Evolutionary conservation across 2,329 filamentous ascomycete species (phyloP).

Genomic region (Hypomyces perniciosus): DNA sequence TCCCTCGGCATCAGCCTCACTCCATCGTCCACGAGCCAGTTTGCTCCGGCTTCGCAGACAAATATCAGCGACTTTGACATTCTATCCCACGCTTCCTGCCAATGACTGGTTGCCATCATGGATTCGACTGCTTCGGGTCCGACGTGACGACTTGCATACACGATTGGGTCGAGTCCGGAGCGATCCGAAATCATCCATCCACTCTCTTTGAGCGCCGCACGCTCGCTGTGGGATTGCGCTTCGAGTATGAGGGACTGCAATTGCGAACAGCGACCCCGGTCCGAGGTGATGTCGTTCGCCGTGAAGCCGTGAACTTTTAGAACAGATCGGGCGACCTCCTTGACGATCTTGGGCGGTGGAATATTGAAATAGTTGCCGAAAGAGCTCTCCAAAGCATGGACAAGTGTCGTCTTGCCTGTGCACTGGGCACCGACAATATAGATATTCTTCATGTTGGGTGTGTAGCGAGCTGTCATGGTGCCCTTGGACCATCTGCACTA

Average conservation of each 20-base stretch:
- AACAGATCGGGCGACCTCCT: conserved; percentile 33
- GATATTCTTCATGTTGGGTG: conserved; percentile 17
- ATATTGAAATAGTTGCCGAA: conserved; percentile 16
- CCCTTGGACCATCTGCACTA: not conserved
- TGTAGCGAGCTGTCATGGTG: not conserved
- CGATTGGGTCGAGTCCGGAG: conserved; percentile 37
- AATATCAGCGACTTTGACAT: conserved; percentile 31
- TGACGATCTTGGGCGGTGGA: conserved; percentile 22
- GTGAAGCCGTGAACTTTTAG: conserved; percentile 27
- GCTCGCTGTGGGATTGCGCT: conserved; percentile 29
- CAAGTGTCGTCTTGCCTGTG: conserved; percentile 40
- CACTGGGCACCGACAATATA: conserved; percentile 41
- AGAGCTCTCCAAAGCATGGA: conserved; percentile 25
- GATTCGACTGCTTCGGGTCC: conserved; percentile 19
- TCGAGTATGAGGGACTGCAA: conserved; percentile 34
- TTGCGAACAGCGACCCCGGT: conserved; percentile 23
- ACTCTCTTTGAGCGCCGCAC: conserved; percentile 6
- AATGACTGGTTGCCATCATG: conserved; percentile 21
- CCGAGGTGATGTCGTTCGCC: conserved; percentile 27
- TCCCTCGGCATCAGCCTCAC: conserved; percentile 9
- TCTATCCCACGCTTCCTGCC: conserved; percentile 24
- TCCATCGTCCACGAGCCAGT: conserved; percentile 9
- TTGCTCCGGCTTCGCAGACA: conserved; percentile 27
- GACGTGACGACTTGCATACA: conserved; percentile 30
- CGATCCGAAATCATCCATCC: conserved; percentile 37